phyloP scores from a whole-genome alignment of 2,329 filamentous ascomycete species.

The Eurotiales sp. region DNA sequence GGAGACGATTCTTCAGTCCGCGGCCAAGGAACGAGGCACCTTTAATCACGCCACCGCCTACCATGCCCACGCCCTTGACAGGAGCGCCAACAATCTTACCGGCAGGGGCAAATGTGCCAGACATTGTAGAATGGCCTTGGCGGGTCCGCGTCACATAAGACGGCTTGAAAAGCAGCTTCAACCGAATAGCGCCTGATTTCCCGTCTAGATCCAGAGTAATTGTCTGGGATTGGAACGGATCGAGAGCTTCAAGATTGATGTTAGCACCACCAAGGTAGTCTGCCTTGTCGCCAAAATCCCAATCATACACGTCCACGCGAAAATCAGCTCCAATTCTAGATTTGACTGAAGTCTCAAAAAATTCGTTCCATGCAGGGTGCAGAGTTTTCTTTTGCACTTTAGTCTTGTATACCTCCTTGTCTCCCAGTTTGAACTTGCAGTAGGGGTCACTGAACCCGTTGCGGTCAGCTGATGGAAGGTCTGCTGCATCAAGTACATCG shows the following conservation, averaged over 20 bases:
- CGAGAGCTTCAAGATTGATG: slow-evolving; percentile 74
- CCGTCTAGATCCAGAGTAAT: slow-evolving; percentile 74
- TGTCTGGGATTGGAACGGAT: slow-evolving; percentile 80
- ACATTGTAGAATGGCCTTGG: slow-evolving; percentile 90
- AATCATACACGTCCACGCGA: slow-evolving; percentile 80
- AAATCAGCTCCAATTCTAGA: slow-evolving; percentile 85
- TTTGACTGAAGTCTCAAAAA: slow-evolving; percentile 77
- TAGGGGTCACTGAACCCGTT: slow-evolving; percentile 98
- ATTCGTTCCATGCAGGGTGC: slow-evolving; percentile 92
- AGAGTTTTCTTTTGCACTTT: slow-evolving; percentile 96
- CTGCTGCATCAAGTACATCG: slow-evolving; percentile 80
- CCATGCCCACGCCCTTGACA: slow-evolving; percentile 84
- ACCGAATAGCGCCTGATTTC: slow-evolving; percentile 76
- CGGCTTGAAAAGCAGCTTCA: slow-evolving; percentile 88
- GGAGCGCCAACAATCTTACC: slow-evolving; percentile 90
- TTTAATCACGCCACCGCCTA: slow-evolving; percentile 79
- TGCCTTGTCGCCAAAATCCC: slow-evolving; percentile 93
- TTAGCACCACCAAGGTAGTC: slow-evolving; percentile 77
- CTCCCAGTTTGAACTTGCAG: slow-evolving; percentile 89
- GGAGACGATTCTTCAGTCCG: slow-evolving; percentile 62
- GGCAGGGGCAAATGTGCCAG: slow-evolving; percentile 80
- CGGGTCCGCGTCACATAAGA: slow-evolving; percentile 82
- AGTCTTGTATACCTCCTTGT: slow-evolving; percentile 87
- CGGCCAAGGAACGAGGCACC: slow-evolving; percentile 88
- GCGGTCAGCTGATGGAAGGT: slow-evolving; percentile 88